Evolutionary conservation across 2,329 filamentous ascomycete species (phyloP).

Genomic region (Neofusicoccum sp.): DNA sequence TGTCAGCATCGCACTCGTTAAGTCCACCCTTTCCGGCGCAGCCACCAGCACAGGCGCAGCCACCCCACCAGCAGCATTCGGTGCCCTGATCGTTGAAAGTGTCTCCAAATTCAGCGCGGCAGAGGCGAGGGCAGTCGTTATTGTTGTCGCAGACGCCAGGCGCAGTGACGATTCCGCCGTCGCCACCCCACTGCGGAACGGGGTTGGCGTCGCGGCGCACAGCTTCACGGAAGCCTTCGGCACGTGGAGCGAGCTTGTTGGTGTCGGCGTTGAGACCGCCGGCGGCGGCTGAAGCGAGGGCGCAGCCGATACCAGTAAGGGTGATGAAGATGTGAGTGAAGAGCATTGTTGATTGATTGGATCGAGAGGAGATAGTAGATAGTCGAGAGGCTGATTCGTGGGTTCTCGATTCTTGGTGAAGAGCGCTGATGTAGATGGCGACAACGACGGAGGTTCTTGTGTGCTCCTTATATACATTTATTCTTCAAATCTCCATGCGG

Average conservation of each 20-base stretch:
- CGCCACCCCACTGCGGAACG: no score
- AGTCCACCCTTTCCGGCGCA: background rate
- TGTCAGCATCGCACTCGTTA: background rate
- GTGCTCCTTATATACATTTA: background rate
- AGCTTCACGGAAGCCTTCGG: background rate
- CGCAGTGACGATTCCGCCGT: background rate
- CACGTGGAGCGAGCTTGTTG: background rate
- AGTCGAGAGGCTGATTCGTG: background rate
- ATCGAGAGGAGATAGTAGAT: background rate
- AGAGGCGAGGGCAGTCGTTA: constrained; percentile 3
- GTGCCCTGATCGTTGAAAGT: background rate
- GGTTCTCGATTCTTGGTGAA: background rate
- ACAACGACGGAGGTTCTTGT: background rate
- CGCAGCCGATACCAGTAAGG: background rate
- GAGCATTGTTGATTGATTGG: background rate
- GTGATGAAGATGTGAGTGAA: background rate
- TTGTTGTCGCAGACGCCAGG: background rate
- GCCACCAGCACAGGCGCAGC: background rate
- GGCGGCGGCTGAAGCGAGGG: background rate
- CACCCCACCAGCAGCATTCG: background rate
- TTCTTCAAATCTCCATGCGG: no score
- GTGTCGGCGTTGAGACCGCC: background rate
- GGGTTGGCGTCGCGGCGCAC: background rate
- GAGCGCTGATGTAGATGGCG: background rate
- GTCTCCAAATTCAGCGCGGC: background rate